Percentiles rank a stretch among this genome's conserved stretches.
Conservation (phyloP, 768 basidiomycete genomes). For the Dictyophora rubrovolvata region DNA sequence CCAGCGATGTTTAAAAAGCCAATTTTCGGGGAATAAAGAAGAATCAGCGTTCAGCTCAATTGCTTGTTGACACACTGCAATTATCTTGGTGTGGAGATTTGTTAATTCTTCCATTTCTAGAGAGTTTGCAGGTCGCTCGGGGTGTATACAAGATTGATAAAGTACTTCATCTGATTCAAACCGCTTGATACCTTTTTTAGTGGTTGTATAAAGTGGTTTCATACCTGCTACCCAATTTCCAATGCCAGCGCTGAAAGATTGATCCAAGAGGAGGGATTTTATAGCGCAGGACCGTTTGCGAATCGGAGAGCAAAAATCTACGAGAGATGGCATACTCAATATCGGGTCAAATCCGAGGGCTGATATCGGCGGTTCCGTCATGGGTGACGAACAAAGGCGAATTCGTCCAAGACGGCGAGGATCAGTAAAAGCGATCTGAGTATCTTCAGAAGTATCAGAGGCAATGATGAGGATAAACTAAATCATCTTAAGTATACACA, state of each 20-base stretch:
- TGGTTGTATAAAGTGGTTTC: conserved; percentile 5
- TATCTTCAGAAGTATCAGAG: conserved; percentile 20
- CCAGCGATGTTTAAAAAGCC: conserved; percentile 65
- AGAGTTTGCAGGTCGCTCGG: conserved; percentile 53
- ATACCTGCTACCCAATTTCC: conserved; percentile 75
- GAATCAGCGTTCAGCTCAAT: conserved; percentile 65
- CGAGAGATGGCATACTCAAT: conserved; percentile 50
- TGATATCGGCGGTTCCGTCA: conserved; percentile 58
- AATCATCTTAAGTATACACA: not conserved
- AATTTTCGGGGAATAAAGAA: conserved; percentile 51
- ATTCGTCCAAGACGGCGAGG: conserved; percentile 62
- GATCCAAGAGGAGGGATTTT: conserved; percentile 69
- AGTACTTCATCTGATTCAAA: conserved; percentile 49
- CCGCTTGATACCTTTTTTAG: not conserved
- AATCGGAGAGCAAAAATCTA: conserved; percentile 38
- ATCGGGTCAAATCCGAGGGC: conserved; percentile 71
- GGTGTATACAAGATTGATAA: conserved; percentile 65
- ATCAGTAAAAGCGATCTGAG: conserved; percentile 61
- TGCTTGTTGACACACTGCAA: conserved; percentile 47
- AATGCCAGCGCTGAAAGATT: conserved; percentile 71
- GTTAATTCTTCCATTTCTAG: conserved; percentile 39
- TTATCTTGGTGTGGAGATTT: conserved; percentile 41
- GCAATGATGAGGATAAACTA: conserved; percentile 53
- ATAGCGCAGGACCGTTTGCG: conserved; percentile 52
- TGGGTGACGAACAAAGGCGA: conserved; percentile 48